Evolutionary conservation across 2,329 filamentous ascomycete species (phyloP), one percentile per base, ranked within the genome.

Genomic region (Fusarium fracticaudum): DNA sequence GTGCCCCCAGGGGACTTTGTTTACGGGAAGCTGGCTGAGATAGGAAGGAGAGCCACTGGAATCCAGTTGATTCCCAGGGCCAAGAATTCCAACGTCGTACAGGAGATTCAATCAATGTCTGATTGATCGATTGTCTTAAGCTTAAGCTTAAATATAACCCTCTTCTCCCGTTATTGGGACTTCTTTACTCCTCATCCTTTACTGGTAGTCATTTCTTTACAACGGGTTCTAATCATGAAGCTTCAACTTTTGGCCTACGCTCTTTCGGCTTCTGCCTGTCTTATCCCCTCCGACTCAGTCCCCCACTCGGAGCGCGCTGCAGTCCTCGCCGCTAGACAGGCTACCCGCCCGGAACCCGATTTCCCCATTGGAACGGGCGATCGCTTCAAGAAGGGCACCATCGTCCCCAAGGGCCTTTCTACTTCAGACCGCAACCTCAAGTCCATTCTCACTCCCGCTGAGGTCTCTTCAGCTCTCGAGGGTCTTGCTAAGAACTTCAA

Each of bases 361-460:
- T 68, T 83, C 18, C 77, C 83, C 60, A 82, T 86, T 55, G 87
- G 78, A 74, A 84, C 77, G 35, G 86, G 80, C 72, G 86, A 85
- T 64, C 81, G 83, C 22, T 85, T 84, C 79, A 77, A 81, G 24
- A 78, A 81, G 63, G 86, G 86, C 40, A 80, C 80, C 8, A 70
- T 83, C 18, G 68, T 67, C 1, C 82, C 83, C 7, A 64, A 74
- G n/a, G 83, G 82, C 31, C 63, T 83, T 10, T 79, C 81, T 17
- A 73, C 75, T 5, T 78, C 83, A 43, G 80, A 83, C 29, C 80
- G 81, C 65, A 78, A 79, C 37, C 82, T 87, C 60, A 69, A 79
- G 47, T 84, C 81, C 59, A 84, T 87, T 74, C 82, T 88, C 77
- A 88, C 84, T 55, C 79, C 83, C 43, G 72, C 76, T 17, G 87